Base-by-base conservation (phyloP, 345 rosid genomes). In the Schrenkiella parvula region DNA sequence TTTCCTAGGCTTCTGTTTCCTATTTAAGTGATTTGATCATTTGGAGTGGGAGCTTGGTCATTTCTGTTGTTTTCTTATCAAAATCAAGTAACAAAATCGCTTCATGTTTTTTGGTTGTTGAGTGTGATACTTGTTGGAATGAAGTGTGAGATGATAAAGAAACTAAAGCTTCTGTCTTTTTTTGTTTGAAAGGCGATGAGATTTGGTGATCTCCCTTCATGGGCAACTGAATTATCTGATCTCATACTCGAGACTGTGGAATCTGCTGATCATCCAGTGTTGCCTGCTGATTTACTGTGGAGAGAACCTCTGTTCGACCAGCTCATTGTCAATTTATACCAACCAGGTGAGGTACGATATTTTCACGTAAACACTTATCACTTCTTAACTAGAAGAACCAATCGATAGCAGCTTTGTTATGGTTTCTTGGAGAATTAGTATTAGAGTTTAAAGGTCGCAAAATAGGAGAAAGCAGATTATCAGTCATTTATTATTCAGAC, bases 251-350 rank as follows among this genome's bases (percentile, higher is more conserved):
- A 87, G 50, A 77, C 64, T 2, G 79, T 89, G 8, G 86, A 77
- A 23, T 68, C 74, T 32, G 52, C 39, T 39, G 71, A 59, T 17
- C 13, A 60, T 64, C 58, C 68, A 21, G 38, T 76, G 64, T 69
- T 93, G 65, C 89, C 92, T 22, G 64, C 87, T 32, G 83, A 86
- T 70, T 47, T 93, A 19, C 35, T 86, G 64, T 80, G 87, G 84
- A 87, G 98, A 42, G 88, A 90, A 44, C 97, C 96, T 31, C 80
- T 89, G 6, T 93, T 89, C 59, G 91, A 93, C 71, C 98, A 90
- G 62, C 81, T 93, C 4, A 90, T 90, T 70, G 91, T 76, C 60
- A 90, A 93, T 60, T 71, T 80, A 22, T 90, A 90, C 83, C 95
- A 82, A 73, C 96, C 92, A 48, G 91, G 96, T 64, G 88, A 89